Evolutionary conservation across 495 filamentous ascomycete species (phyloP).

Genomic region (Viridothelium virens): DNA sequence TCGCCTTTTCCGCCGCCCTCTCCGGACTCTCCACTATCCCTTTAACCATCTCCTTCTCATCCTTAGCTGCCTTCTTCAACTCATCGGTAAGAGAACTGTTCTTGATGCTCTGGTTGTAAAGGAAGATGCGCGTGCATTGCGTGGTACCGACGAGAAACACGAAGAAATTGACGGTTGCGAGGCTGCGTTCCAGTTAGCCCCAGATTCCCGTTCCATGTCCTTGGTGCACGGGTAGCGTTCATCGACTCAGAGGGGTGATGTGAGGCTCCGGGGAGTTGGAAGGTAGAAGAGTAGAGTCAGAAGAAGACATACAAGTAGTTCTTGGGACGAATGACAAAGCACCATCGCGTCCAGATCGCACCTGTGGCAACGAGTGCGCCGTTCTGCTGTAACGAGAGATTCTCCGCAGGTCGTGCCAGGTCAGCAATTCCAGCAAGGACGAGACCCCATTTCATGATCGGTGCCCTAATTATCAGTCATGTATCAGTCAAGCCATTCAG

Average conservation of each 20-base stretch:
- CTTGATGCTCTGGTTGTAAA: conserved; percentile 58
- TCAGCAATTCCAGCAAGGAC: conserved; percentile 89
- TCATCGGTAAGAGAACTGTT: conserved; percentile 34
- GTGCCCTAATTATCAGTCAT: conserved; percentile 12
- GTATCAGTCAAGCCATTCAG: too few relatives aligned
- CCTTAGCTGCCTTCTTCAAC: conserved; percentile 42
- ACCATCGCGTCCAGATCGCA: conserved; percentile 97
- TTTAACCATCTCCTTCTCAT: conserved; percentile 43
- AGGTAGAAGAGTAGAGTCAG: not conserved
- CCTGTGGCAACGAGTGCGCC: conserved; percentile 80
- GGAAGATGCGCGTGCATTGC: conserved; percentile 68
- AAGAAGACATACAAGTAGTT: conserved; percentile 68
- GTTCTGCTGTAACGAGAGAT: conserved; percentile 89
- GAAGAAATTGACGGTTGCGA: conserved; percentile 98
- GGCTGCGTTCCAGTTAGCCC: conserved; percentile 39
- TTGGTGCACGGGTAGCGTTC: too few relatives aligned
- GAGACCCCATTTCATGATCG: conserved; percentile 61
- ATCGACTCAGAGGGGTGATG: conserved; percentile 26
- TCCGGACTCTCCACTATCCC: conserved; percentile 41
- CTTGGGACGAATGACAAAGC: conserved; percentile 87
- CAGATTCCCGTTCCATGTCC: not conserved
- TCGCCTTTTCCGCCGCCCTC: conserved; percentile 38
- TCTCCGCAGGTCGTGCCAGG: conserved; percentile 83
- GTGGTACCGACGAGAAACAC: conserved; percentile 76
- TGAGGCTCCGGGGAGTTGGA: conserved; percentile 49